phyloP scores from a whole-genome alignment of 192 early-diverging fungal genomes.

The Umbelopsis isabellina region DNA sequence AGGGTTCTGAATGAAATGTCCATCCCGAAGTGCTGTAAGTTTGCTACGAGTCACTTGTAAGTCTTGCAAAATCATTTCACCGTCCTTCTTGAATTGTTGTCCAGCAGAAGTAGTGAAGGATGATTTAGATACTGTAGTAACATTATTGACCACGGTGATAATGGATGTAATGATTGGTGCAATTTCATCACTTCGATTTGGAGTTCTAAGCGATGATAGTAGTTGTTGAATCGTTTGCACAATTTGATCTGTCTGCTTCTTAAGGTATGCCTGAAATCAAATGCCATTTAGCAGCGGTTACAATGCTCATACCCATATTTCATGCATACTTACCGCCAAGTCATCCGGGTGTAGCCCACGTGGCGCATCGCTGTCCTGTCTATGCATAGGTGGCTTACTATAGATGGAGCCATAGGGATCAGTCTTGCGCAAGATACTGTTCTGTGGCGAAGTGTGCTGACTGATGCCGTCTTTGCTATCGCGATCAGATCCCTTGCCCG shows the following conservation, averaged over 20 bases:
- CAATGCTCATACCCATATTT: constrained; percentile 44
- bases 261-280: constrained; percentile 59
- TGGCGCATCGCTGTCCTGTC: not conserved
- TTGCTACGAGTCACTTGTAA: constrained; percentile 54
- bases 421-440: not conserved
- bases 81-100: constrained; percentile 41
- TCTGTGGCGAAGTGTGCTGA: constrained; percentile 5
- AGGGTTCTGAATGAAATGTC: constrained; percentile 41
- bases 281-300: not conserved
- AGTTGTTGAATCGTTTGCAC: constrained; percentile 80
- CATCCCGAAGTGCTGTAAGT: constrained; percentile 62
- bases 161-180: constrained; percentile 41
- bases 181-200: constrained; percentile 33
- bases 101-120: constrained; percentile 48
- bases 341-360: constrained; percentile 9
- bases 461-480: constrained; percentile 3
- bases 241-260: constrained; percentile 73
- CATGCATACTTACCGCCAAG: constrained; percentile 27
- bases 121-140: constrained; percentile 50
- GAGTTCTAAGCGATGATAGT: constrained; percentile 59
- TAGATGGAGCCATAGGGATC: not conserved
- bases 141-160: constrained; percentile 46
- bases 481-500: constrained; percentile 25
- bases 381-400: not conserved
- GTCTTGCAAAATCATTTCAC: constrained; percentile 63